Evolutionary conservation across 2,329 filamentous ascomycete species (phyloP).

Genomic region (Periconia sp.): DNA sequence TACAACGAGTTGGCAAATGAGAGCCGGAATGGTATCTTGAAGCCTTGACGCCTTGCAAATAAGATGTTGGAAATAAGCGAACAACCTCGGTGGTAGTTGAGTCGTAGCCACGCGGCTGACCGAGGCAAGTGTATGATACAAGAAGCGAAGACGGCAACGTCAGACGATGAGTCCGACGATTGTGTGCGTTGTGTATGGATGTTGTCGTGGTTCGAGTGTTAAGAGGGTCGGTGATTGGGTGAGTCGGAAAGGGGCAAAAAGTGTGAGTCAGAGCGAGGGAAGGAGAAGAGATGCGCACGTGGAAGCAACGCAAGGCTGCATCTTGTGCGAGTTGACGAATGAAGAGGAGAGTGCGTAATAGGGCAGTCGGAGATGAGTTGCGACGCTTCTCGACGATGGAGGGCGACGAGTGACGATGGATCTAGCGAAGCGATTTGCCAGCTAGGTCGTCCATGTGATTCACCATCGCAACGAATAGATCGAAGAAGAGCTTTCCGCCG

Average conservation of each 20-base stretch:
- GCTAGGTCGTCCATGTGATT: slow-evolving; percentile 71
- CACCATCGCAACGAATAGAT: slow-evolving; percentile 89
- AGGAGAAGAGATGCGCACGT: slow-evolving; percentile 25
- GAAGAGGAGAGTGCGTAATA: slow-evolving; percentile 11
- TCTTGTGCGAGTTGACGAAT: slow-evolving; percentile 13
- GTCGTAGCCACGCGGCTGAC: slow-evolving; percentile 27
- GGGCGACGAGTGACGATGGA: slow-evolving; percentile 10
- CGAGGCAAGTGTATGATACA: slow-evolving; percentile 37
- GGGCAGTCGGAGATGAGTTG: slow-evolving; percentile 25
- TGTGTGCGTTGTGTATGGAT: slow-evolving; percentile 5
- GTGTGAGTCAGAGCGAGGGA: slow-evolving; percentile 27
- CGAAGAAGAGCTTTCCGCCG: slow-evolving; percentile 88
- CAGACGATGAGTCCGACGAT: slow-evolving; percentile 11
- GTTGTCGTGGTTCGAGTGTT: slow-evolving; percentile 4
- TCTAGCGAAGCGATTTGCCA: slow-evolving; percentile 37
- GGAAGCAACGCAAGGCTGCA: slow-evolving; percentile 18
- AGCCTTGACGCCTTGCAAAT: slow-evolving; percentile 26
- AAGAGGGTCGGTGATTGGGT: slow-evolving; percentile 7
- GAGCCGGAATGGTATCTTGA: slow-evolving; percentile 40
- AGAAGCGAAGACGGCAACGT: slow-evolving; percentile 24
- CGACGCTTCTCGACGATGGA: slow-evolving; percentile 10
- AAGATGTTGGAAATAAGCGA: slow-evolving; percentile 11
- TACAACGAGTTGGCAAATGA: slow-evolving; percentile 41
- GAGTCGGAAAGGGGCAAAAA: slow-evolving; percentile 16
- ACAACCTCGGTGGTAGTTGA: slow-evolving; percentile 20